phyloP scores from a whole-genome alignment of 2,329 filamentous ascomycete species.

The Cordyceps fumosorosea region DNA sequence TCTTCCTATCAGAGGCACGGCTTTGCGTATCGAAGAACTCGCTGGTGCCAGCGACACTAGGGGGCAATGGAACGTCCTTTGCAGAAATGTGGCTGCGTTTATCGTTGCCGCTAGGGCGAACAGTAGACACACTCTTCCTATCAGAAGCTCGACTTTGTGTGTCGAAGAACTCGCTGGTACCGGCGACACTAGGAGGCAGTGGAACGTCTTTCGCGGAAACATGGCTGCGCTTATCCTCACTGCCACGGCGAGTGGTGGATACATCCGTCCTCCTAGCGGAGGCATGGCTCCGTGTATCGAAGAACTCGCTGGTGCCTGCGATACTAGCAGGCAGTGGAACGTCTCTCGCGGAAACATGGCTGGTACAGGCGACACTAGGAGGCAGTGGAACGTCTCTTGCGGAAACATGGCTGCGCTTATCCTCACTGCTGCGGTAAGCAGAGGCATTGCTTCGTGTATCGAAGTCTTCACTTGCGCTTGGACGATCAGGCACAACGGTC shows the following conservation, averaged over 20 bases:
- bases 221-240: background rate
- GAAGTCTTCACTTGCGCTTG: background rate
- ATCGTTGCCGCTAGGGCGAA: background rate
- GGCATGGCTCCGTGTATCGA: background rate
- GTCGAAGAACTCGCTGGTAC: background rate
- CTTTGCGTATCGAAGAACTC: background rate
- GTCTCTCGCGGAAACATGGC: background rate
- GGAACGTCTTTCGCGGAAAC: background rate
- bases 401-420: background rate
- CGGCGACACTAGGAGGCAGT: background rate
- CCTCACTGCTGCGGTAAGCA: background rate
- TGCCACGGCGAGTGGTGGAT: background rate
- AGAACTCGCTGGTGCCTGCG: background rate
- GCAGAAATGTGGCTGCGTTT: constrained; percentile 21
- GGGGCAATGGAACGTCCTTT: background rate
- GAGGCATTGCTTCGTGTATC: background rate
- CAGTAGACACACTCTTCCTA: background rate
- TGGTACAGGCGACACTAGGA: background rate
- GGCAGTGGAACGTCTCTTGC: background rate
- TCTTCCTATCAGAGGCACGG: background rate
- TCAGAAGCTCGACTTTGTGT: background rate
- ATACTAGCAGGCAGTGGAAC: background rate
- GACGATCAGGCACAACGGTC: background rate
- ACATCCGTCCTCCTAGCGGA: background rate
- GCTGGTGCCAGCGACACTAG: background rate